Percentiles rank a stretch among this genome's conserved stretches.
These are phyloP conservation scores for Phytopythium aichiense DNA, from an alignment of 352 stramenopile species.

Conservation along the genomic window DNA sequence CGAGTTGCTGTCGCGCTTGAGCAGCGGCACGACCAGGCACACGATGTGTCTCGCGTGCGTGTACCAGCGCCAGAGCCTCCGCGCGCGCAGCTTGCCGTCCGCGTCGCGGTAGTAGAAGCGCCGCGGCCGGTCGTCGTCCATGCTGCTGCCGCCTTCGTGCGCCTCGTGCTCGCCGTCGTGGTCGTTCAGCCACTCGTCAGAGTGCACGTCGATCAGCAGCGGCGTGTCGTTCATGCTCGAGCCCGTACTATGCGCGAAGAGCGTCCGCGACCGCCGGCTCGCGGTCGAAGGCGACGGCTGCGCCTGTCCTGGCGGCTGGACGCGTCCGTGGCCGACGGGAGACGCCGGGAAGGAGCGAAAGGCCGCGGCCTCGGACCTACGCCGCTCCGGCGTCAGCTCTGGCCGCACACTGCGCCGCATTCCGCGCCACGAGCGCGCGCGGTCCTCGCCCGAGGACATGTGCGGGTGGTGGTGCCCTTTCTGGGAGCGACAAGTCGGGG, in stretches of 20 bases:
- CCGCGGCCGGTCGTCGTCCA: constrained; percentile 19
- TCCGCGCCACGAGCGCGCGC: not conserved
- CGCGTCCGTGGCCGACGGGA: not conserved
- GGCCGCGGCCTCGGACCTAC: not conserved
- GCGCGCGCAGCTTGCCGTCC: constrained; percentile 38
- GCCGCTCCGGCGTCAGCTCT: not conserved
- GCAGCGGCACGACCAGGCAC: constrained; percentile 44
- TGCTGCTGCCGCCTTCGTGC: not conserved
- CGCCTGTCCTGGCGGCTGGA: not conserved
- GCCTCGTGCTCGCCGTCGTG: not conserved
- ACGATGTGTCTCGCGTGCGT: constrained; percentile 38
- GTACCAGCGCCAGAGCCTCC: constrained; percentile 57
- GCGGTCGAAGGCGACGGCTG: not conserved
- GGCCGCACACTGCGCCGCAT: not conserved
- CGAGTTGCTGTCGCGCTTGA: constrained; percentile 76
- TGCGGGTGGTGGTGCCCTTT: not conserved
- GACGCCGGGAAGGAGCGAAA: not conserved
- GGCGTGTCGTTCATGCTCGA: constrained; percentile 2
- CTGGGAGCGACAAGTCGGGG: not conserved
- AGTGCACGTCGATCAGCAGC: constrained; percentile 1
- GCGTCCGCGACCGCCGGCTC: not conserved
- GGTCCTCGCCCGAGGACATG: not conserved
- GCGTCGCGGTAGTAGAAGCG: constrained; percentile 68
- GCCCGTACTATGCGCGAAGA: not conserved
- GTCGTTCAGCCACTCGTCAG: not conserved